Conservation (phyloP, 441 rosid genomes). For the Rhodomyrtus psidioides region DNA sequence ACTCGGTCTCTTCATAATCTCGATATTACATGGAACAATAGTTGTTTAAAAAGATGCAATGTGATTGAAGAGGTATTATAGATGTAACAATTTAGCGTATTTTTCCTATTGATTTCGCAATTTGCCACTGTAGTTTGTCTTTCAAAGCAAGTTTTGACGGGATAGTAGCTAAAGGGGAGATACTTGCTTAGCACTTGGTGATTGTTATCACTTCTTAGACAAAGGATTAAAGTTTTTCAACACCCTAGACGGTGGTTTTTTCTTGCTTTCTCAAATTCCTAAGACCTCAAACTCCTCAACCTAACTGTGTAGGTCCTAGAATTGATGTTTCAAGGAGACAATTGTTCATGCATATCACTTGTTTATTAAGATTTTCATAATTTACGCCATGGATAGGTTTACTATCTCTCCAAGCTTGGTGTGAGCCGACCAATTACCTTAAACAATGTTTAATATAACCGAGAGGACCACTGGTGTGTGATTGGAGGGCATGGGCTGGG, state of each 20-base stretch:
- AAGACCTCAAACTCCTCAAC: background rate
- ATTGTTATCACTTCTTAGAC: background rate
- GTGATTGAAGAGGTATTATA: background rate
- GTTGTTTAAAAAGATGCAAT: background rate
- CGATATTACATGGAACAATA: background rate
- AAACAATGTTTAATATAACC: background rate
- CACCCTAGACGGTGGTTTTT: background rate
- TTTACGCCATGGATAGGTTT: background rate
- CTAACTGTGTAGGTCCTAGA: background rate
- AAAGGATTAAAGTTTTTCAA: background rate
- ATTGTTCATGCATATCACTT: background rate
- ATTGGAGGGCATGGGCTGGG: background rate
- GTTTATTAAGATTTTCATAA: background rate
- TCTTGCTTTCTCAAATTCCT: background rate
- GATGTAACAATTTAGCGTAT: background rate
- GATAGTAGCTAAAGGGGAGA: background rate
- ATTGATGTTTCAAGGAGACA: background rate
- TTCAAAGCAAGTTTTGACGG: background rate
- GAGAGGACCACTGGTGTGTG: background rate
- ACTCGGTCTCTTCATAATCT: background rate
- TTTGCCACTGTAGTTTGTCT: background rate
- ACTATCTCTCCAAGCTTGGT: background rate
- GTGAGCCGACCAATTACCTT: background rate
- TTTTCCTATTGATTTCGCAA: background rate
- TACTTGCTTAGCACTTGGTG: background rate